Evolutionary conservation across 2,329 filamentous ascomycete genomes (phyloP).

Genomic region (Diaporthe ilicicola): DNA sequence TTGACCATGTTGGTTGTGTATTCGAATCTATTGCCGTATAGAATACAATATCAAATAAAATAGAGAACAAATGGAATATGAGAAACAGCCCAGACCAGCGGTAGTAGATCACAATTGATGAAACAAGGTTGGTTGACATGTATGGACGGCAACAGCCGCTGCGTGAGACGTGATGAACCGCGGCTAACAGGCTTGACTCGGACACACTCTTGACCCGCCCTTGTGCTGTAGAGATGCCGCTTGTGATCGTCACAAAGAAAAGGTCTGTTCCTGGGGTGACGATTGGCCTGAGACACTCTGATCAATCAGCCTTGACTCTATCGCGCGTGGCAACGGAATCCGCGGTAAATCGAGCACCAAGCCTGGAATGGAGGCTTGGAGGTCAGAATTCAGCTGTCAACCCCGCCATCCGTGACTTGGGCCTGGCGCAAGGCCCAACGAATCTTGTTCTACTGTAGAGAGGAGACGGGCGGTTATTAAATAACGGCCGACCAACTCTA

Average conservation of each 20-base stretch:
- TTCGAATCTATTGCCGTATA: background rate
- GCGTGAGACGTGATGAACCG: background rate
- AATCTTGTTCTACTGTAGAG: background rate
- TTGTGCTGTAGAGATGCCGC: background rate
- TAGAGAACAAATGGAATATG: background rate
- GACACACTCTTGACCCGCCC: conserved; percentile 1
- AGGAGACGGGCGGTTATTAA: background rate
- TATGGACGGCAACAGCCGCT: background rate
- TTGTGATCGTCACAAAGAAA: background rate
- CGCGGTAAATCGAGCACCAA: background rate
- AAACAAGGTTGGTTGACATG: background rate
- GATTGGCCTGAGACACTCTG: conserved; percentile 1
- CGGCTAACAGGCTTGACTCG: conserved; percentile 7
- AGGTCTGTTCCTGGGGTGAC: background rate
- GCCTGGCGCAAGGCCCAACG: background rate
- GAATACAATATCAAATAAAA: background rate
- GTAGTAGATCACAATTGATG: background rate
- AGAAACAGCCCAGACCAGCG: background rate
- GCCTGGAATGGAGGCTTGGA: background rate
- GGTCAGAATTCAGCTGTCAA: background rate
- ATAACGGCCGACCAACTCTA: background rate
- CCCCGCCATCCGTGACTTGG: conserved; percentile 15
- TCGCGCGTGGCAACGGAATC: background rate
- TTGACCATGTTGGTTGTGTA: conserved; percentile 45
- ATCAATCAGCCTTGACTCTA: no score